These are phyloP conservation scores for Escallonia herrerae DNA, from an alignment of 129 eudicot genomes.

Conservation along the genomic window DNA sequence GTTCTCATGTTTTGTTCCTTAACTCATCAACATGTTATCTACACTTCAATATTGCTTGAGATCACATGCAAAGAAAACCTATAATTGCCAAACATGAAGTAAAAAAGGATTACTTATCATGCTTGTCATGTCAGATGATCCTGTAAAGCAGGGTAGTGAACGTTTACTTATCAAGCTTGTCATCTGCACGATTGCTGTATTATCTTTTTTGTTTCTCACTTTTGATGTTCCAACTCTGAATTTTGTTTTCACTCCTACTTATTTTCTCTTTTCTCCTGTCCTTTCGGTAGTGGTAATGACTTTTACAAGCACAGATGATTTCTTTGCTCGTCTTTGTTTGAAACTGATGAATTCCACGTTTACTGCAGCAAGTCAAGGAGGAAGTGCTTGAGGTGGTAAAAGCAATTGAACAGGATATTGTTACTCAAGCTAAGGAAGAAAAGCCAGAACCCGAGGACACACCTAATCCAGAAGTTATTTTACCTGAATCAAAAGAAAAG, in stretches of 20 bases:
- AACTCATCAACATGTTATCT: not conserved
- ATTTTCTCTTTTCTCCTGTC: not conserved
- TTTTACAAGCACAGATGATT: not conserved
- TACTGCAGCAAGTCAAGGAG: slow-evolving; percentile 48
- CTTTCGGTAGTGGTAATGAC: not conserved
- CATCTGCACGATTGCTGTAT: not conserved
- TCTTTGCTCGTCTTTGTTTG: slow-evolving; percentile 1
- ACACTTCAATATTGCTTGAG: not conserved
- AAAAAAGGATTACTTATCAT: not conserved
- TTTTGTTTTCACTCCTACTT: slow-evolving; percentile 7
- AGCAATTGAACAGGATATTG: slow-evolving; percentile 9
- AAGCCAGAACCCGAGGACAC: slow-evolving; percentile 6
- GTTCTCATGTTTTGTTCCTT: no score
- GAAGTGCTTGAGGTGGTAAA: slow-evolving; percentile 26
- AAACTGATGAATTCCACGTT: not conserved
- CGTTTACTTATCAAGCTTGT: not conserved
- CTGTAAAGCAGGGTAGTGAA: not conserved
- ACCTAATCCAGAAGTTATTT: not conserved
- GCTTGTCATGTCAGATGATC: slow-evolving; percentile 10
- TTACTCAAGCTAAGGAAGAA: slow-evolving; percentile 1
- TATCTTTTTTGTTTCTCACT: not conserved
- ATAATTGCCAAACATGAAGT: not conserved
- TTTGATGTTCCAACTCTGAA: slow-evolving; percentile 7
- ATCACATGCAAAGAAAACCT: not conserved
- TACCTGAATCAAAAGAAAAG: not conserved